A percentile compares a stretch with the other conserved stretches of the same genome.
Evolutionary conservation across 2,329 filamentous ascomycete genomes (phyloP).

Genomic region (Rhynchosporium graminicola): DNA sequence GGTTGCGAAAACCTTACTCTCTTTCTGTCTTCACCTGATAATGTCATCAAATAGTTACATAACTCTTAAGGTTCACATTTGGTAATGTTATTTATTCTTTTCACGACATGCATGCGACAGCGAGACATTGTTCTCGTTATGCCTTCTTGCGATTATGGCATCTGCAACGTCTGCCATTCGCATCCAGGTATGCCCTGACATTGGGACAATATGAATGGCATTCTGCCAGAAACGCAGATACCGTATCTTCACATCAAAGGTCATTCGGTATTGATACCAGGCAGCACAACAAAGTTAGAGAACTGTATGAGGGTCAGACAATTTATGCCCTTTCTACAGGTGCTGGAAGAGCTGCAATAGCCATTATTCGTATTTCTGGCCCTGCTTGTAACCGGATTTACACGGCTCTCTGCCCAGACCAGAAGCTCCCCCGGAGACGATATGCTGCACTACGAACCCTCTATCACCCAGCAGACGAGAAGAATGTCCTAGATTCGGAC

Average conservation of each 20-base stretch:
- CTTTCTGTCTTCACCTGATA: too few relatives aligned
- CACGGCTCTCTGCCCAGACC: constrained; percentile 58
- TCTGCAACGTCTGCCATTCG: background rate
- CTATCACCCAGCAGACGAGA: constrained; percentile 55
- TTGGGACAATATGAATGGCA: background rate
- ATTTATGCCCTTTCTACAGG: constrained; percentile 94
- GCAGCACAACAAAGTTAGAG: background rate
- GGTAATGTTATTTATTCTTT: too few relatives aligned
- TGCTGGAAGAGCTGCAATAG: constrained; percentile 83
- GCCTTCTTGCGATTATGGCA: background rate
- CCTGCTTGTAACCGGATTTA: constrained; percentile 61
- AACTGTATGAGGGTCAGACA: constrained; percentile 48
- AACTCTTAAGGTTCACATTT: too few relatives aligned
- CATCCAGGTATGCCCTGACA: background rate
- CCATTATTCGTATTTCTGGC: constrained; percentile 85
- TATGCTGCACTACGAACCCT: constrained; percentile 74
- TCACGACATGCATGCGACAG: constrained; percentile 18
- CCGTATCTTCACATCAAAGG: background rate
- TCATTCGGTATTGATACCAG: background rate
- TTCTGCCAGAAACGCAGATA: background rate
- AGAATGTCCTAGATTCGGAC: constrained; percentile 62
- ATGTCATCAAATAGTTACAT: too few relatives aligned
- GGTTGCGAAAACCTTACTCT: too few relatives aligned
- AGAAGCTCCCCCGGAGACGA: constrained; percentile 57
- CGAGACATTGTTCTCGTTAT: constrained; percentile 13